Conservation (phyloP, 805 yeast genomes). For the Pichia nanzhaoensis region DNA sequence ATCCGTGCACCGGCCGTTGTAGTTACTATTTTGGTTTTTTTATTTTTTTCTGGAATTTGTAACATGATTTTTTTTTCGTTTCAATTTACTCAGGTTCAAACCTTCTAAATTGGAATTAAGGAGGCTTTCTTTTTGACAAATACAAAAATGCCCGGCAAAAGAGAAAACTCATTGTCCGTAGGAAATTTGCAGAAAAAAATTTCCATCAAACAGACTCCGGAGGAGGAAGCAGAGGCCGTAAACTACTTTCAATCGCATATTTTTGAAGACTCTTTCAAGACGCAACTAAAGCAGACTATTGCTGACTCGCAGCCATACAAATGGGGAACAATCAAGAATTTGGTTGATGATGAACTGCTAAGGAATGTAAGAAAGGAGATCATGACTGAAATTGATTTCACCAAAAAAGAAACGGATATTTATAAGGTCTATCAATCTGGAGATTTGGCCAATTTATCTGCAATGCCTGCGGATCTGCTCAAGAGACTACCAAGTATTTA, state of each 20-base stretch:
- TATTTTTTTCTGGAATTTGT: no score
- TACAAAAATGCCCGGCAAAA: conserved; percentile 2
- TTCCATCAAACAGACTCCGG: conserved; percentile 28
- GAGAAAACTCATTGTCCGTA: neutral
- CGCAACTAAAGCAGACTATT: conserved; percentile 38
- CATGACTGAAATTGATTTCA: conserved; percentile 75
- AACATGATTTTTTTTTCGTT: neutral
- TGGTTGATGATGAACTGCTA: conserved; percentile 71
- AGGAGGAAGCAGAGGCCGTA: conserved; percentile 29
- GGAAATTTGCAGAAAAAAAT: conserved; percentile 14
- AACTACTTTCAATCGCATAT: conserved; percentile 27
- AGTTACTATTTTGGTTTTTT: no score
- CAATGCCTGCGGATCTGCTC: conserved; percentile 70
- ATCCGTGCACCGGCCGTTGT: no score
- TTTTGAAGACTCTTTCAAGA: conserved; percentile 34
- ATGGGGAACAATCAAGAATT: conserved; percentile 78
- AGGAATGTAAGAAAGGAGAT: conserved; percentile 82
- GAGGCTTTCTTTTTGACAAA: no score
- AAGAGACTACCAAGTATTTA: conserved; percentile 66
- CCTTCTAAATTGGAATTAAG: no score
- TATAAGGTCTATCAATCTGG: conserved; percentile 88
- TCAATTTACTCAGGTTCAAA: no score
- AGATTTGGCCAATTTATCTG: conserved; percentile 87
- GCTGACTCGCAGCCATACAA: conserved; percentile 65
- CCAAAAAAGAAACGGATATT: conserved; percentile 94